A percentile compares a stretch with the other conserved stretches of the same genome.
These are phyloP conservation scores for Penicillium thymicola DNA, from an alignment of 2,329 filamentous ascomycete genomes.

Conservation along the genomic window DNA sequence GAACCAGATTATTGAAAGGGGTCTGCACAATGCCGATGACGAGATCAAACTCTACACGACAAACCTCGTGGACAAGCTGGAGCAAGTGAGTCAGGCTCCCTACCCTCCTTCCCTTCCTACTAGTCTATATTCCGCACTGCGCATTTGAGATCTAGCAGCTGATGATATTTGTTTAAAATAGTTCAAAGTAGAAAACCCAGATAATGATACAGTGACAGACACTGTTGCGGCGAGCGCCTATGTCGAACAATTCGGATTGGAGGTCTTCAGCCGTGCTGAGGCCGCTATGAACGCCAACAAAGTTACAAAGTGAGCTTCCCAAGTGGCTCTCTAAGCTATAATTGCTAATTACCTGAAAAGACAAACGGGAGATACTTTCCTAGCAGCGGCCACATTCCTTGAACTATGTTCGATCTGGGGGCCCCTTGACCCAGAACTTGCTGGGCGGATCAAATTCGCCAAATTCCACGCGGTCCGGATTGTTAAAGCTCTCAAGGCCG, in stretches of 20 bases:
- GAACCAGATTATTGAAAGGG: slow-evolving; percentile 80
- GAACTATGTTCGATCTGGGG: slow-evolving; percentile 86
- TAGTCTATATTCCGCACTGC: neutral
- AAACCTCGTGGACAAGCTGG: slow-evolving; percentile 84
- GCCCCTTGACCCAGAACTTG: slow-evolving; percentile 67
- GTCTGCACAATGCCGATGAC: slow-evolving; percentile 72
- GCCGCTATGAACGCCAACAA: slow-evolving; percentile 77
- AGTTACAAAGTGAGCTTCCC: slow-evolving; percentile 64
- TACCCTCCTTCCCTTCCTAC: neutral
- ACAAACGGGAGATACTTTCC: slow-evolving; percentile 90
- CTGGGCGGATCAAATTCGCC: slow-evolving; percentile 88
- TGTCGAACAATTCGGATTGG: slow-evolving; percentile 87
- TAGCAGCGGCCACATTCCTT: slow-evolving; percentile 88
- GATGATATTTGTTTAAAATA: slow-evolving; percentile 31
- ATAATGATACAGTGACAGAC: slow-evolving; percentile 80
- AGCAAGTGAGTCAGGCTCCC: slow-evolving; percentile 56
- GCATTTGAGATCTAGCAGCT: neutral
- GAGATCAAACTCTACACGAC: slow-evolving; percentile 80
- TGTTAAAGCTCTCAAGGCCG: slow-evolving; percentile 82
- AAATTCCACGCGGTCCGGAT: slow-evolving; percentile 95
- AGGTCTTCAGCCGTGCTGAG: slow-evolving; percentile 82
- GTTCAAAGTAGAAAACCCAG: slow-evolving; percentile 69
- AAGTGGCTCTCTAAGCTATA: neutral
- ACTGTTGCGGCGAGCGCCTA: slow-evolving; percentile 85
- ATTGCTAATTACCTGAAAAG: slow-evolving; percentile 42